These are phyloP conservation scores for Ophiostoma populinum DNA, from an alignment of 2,329 filamentous ascomycete species.

Conservation along the genomic window DNA sequence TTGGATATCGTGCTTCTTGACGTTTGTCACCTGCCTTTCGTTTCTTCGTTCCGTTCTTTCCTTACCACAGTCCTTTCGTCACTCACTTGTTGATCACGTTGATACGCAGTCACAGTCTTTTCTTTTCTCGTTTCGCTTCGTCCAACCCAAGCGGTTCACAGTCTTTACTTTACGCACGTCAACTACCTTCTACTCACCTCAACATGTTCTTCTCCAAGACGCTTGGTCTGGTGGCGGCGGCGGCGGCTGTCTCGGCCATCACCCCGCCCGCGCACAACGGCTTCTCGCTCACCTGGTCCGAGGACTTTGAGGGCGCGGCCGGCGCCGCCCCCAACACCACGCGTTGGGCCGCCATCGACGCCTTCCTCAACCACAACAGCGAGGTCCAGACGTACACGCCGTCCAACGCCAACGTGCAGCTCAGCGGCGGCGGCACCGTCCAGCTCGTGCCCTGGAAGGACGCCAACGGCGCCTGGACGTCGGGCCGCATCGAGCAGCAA, in stretches of 20 bases:
- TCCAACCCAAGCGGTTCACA: neutral
- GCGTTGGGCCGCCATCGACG: conserved; percentile 30
- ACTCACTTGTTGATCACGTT: too few relatives aligned
- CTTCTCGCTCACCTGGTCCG: conserved; percentile 24
- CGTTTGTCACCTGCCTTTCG: too few relatives aligned
- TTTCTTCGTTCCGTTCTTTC: too few relatives aligned
- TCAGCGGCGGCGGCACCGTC: conserved; percentile 30
- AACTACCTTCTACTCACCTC: neutral
- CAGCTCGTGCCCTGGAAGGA: conserved; percentile 32
- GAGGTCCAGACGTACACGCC: conserved; percentile 33
- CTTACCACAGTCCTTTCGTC: too few relatives aligned
- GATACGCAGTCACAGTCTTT: too few relatives aligned
- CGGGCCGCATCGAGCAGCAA: conserved; percentile 34
- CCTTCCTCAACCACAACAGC: conserved; percentile 44
- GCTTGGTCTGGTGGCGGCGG: neutral
- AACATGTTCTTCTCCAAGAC: conserved; percentile 1
- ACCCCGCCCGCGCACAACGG: conserved; percentile 22
- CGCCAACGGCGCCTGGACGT: conserved; percentile 30
- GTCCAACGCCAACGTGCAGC: conserved; percentile 29
- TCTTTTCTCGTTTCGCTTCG: too few relatives aligned
- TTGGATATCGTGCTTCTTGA: too few relatives aligned
- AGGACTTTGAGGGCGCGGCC: conserved; percentile 23
- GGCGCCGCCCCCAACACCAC: conserved; percentile 18
- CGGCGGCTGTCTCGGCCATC: conserved; percentile 17
- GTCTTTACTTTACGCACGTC: neutral